Base-by-base conservation (phyloP, 2,329 filamentous ascomycete genomes). In the Biscogniauxia mediterranea region DNA sequence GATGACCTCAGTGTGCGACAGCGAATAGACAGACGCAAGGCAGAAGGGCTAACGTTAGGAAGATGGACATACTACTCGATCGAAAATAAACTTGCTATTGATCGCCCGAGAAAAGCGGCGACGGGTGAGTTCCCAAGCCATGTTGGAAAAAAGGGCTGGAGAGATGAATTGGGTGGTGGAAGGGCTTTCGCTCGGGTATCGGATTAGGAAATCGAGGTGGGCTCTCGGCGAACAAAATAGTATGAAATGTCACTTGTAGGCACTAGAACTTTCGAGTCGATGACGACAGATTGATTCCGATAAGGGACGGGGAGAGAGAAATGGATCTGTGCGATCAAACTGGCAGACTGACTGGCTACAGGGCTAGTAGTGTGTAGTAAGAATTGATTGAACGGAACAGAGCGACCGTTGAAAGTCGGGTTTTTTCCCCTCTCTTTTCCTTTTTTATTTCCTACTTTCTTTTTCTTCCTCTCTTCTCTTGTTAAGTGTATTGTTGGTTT, bases 1-100 rank as follows among this genome's bases (percentile, higher is more conserved):
- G 38, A 9, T 3, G 38, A 42, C 38, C 5, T 3, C 13, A 42
- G 3, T 25, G 21, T 21, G 13, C 32, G 42, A 11, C 23, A 25
- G 23, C 11, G n/a, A 15, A 38, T 62, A 52, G 38, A n/a, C 32
- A 23, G 38, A 57, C 46, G 55, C 53, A 42, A 52, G 46, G 53
- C 62, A 20, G n/a, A 54, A 51, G 46, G n/a, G 28, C 28, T 53
- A 54, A 52, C 46, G 25, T 26, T 38, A 49, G 21, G 58, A 32
- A 9, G 56, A 46, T 58, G 63, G 58, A 86, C 89, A 73, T 82
- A 93, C 90, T 72, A 92, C 80, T 74, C 84, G 85, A 66, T 89
- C 89, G 75, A 87, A 91, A 66, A 93, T 86, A 76, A 86, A 92
- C 76, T 88, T 88, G 75, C 81, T 86, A 72, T 90, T 92, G 71